Evolutionary conservation across 768 basidiomycete genomes (phyloP), one percentile per base, ranked within the genome.

Genomic region (Jaapia argillacea): DNA sequence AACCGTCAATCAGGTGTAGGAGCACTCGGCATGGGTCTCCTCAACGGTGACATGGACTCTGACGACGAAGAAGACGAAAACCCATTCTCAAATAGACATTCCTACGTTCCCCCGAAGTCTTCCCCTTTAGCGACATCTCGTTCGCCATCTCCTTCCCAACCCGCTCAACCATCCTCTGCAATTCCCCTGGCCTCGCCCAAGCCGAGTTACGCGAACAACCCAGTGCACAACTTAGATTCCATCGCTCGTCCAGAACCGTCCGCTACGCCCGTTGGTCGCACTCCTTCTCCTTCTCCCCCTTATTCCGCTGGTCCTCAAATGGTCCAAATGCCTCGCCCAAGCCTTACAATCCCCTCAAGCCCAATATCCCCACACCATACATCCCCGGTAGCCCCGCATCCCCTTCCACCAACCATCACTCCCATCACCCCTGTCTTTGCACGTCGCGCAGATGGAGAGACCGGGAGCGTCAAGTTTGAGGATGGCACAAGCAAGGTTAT

Each of bases 401-500:
- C 87, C 3, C 69, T 90, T 3, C 78, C 77, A 42, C 77, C 85
- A 0, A 82, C 86, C 4, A 69, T 81, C 48, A 85, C 83, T 0
- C 87, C 87, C 41, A 89, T 89, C 48, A 76, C 70, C 0, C 85
- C 87, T 13, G 78, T 77, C 22, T 89, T 90, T 53, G 82, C 71
- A 3, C 50, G 59, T 22, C 67, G 58, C 43, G 52, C 60, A 1
- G 62, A 21, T 7, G 10, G 58, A 21, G 52, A 68, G 3, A 56
- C 61, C 28, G 51, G 52, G n/a, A 65, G 68, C 23, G 63, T 81
- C 54, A 71, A 68, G 49, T 78, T 79, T 47, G 54, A 63, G 4
- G 60, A 69, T 6, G 63, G 65, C 14, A 60, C 66, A 44, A 33
- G 28, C 28, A 10, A 33, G 28, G 65, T 71, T 14, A 85, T 87